Percentiles rank a stretch among this genome's conserved stretches.
Evolutionary conservation across 169 alveolate genomes (phyloP).

Genomic region (Perkinsus chesapeaki): DNA sequence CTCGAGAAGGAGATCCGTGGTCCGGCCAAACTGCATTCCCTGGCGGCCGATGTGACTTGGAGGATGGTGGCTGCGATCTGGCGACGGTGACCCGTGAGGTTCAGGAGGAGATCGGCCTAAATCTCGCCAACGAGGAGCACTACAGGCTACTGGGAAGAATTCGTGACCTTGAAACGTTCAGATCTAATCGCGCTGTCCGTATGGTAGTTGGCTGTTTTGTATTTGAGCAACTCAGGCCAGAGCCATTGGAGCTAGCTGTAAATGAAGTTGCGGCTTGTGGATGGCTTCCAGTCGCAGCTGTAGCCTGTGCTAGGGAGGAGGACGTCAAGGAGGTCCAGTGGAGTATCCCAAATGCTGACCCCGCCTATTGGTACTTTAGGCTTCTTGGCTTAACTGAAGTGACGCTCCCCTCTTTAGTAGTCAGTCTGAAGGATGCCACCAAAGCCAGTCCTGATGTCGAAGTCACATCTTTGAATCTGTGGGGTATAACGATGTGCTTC

Average conservation of each 20-base stretch:
- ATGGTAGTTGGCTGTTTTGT: background rate
- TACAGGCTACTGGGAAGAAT: background rate
- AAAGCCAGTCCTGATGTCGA: background rate
- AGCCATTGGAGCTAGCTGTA: background rate
- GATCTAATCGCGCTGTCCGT: background rate
- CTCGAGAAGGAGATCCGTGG: background rate
- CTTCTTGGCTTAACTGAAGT: background rate
- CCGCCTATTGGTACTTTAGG: background rate
- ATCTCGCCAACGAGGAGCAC: background rate
- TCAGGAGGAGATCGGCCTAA: background rate
- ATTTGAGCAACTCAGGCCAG: background rate
- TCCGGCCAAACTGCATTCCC: background rate
- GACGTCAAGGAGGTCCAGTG: background rate
- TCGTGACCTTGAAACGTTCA: background rate
- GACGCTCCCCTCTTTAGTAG: background rate
- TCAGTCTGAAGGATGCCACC: background rate
- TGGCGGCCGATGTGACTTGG: background rate
- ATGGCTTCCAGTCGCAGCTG: background rate
- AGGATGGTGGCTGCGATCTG: background rate
- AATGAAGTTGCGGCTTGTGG: background rate
- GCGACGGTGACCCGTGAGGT: background rate
- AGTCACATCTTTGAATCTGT: background rate
- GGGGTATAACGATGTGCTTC: background rate
- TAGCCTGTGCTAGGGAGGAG: background rate
- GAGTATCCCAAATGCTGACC: background rate